Conservation (phyloP, 2,329 filamentous ascomycete species). For the Trichoderma arundinaceum region DNA sequence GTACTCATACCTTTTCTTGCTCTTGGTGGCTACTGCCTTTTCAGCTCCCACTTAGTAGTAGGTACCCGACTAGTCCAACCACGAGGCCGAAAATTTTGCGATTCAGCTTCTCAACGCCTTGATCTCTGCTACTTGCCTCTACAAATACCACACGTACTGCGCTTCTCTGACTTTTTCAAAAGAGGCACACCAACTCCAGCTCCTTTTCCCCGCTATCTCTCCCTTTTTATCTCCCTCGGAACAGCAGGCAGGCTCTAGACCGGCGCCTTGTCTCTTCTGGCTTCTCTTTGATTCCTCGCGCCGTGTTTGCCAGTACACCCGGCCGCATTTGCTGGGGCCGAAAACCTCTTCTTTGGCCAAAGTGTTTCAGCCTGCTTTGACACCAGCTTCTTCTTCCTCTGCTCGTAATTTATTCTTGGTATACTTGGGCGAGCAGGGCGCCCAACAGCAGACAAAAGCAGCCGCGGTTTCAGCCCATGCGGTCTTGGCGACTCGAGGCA, state of each 20-base stretch:
- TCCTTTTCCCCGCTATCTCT: neutral
- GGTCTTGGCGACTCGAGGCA: neutral
- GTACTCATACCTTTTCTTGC: neutral
- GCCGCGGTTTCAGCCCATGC: neutral
- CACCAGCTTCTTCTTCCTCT: neutral
- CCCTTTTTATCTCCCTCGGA: neutral
- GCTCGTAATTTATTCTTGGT: neutral
- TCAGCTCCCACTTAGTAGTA: constrained; percentile 4
- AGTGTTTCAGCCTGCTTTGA: constrained; percentile 14
- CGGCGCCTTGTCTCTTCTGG: neutral
- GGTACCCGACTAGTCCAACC: constrained; percentile 2
- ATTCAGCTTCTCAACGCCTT: neutral
- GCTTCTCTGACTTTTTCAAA: neutral
- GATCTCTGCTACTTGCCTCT: neutral
- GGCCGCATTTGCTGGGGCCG: neutral
- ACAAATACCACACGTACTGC: neutral
- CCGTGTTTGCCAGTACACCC: constrained; percentile 18
- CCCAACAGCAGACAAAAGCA: neutral
- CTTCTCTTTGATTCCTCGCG: neutral
- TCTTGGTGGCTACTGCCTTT: neutral
- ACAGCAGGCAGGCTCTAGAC: neutral
- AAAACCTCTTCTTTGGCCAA: neutral
- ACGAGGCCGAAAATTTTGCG: constrained; percentile 13
- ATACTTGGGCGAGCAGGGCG: neutral
- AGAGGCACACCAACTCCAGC: neutral